phyloP scores from a whole-genome alignment of 345 rosid genomes.

The Hevea brasiliensis region DNA sequence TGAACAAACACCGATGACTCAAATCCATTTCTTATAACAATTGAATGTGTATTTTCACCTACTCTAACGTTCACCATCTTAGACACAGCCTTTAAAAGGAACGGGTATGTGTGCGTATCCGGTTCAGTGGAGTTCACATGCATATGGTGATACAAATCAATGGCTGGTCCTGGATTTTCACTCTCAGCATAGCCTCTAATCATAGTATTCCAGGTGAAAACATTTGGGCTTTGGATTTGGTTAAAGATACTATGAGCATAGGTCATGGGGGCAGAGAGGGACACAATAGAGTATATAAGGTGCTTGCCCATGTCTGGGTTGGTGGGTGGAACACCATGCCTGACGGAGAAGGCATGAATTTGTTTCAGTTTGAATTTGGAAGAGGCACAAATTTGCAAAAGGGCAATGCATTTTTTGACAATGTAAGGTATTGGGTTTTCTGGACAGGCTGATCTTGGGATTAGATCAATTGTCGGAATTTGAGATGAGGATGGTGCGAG shows the following conservation, averaged over 20 bases:
- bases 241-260: constrained; percentile 58
- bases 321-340: constrained; percentile 51
- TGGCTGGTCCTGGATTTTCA: constrained; percentile 49
- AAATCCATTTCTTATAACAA: constrained; percentile 54
- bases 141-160: constrained; percentile 53
- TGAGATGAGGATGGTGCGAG: constrained; percentile 4
- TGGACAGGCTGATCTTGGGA: constrained; percentile 6
- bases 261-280: constrained; percentile 59
- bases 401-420: constrained; percentile 51
- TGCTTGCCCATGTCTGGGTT: constrained; percentile 51
- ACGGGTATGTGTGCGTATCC: constrained; percentile 86
- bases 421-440: constrained; percentile 5
- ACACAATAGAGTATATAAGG: constrained; percentile 54
- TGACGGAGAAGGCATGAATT: constrained; percentile 70
- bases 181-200: constrained; percentile 81
- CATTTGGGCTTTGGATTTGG: constrained; percentile 42
- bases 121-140: constrained; percentile 44
- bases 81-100: constrained; percentile 68
- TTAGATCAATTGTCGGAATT: neutral
- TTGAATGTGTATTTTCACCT: constrained; percentile 59
- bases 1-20: constrained; percentile 60
- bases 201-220: constrained; percentile 76
- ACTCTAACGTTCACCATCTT: constrained; percentile 46
- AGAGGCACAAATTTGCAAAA: constrained; percentile 46
- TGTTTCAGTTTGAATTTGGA: constrained; percentile 54